phyloP scores from a whole-genome alignment of 345 rosid genomes.

The Dipteronia sinensis region DNA sequence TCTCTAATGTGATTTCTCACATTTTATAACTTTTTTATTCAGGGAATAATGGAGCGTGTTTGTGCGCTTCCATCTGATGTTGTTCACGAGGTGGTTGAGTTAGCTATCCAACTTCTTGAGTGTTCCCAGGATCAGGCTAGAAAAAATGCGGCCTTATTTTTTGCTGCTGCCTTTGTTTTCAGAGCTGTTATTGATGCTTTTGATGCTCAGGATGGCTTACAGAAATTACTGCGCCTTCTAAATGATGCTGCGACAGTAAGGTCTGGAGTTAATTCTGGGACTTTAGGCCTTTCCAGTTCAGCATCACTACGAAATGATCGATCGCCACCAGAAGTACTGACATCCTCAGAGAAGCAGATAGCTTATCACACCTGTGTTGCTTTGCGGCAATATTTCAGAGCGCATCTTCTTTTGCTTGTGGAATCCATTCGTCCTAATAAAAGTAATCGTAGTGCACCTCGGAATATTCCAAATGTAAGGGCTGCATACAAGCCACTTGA shows the following conservation, averaged over 20 bases:
- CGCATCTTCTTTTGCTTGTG: conserved; percentile 86
- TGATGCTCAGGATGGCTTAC: conserved; percentile 86
- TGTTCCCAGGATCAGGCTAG: conserved; percentile 87
- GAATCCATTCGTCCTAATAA: conserved; percentile 91
- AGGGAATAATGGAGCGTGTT: conserved; percentile 99
- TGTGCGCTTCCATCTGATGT: conserved; percentile 90
- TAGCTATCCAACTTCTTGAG: conserved; percentile 86
- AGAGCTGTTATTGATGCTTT: conserved; percentile 97
- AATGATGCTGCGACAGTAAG: conserved; percentile 89
- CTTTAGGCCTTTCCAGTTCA: conserved; percentile 49
- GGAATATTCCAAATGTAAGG: conserved; percentile 75
- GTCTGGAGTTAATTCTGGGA: conserved; percentile 75
- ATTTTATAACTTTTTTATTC: conserved; percentile 22
- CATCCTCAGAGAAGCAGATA: conserved; percentile 93
- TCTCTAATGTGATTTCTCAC: conserved; percentile 18
- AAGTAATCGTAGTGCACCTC: conserved; percentile 67
- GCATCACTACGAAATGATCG: conserved; percentile 67
- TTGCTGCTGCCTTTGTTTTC: conserved; percentile 93
- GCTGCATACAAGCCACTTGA: conserved; percentile 96
- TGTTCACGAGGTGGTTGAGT: conserved; percentile 79
- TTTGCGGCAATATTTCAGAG: conserved; percentile 95
- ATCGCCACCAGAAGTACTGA: conserved; percentile 79
- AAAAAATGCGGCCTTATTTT: conserved; percentile 92
- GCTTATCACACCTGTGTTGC: conserved; percentile 94
- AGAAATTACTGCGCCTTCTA: conserved; percentile 74